phyloP scores from a whole-genome alignment of 331 rosid species.

The Telfairia occidentalis region DNA sequence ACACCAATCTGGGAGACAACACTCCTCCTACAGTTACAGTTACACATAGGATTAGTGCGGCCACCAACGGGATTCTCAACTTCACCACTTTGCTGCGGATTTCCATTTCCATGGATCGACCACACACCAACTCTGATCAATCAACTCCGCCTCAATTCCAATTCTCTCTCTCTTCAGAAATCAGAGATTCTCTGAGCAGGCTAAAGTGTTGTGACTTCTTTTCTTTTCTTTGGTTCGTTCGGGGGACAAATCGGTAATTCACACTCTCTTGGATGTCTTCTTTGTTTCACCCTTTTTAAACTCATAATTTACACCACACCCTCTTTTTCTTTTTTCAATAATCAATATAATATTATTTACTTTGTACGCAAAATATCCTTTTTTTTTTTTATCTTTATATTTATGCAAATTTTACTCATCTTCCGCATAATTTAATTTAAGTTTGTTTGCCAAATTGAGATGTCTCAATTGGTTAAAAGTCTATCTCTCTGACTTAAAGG shows the following conservation, averaged over 20 bases:
- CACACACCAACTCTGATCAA: too few species aligned
- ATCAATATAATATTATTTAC: too few species aligned
- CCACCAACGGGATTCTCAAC: constrained; percentile 36
- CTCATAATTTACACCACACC: neutral
- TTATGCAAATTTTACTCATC: too few species aligned
- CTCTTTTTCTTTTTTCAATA: neutral
- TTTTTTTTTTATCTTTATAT: too few species aligned
- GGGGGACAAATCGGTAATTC: neutral
- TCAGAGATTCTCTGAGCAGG: constrained; percentile 11
- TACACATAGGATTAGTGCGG: constrained; percentile 9
- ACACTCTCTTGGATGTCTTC: neutral
- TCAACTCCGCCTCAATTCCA: too few species aligned
- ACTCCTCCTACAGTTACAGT: too few species aligned
- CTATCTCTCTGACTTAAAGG: too few species aligned
- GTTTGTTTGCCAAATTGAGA: too few species aligned
- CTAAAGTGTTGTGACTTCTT: neutral
- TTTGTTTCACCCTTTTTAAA: neutral
- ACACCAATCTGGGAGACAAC: constrained; percentile 38
- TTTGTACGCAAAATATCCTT: too few species aligned
- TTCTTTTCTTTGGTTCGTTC: neutral
- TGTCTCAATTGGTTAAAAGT: too few species aligned
- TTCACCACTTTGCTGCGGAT: constrained; percentile 33
- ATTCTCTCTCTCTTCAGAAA: neutral
- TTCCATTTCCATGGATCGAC: constrained; percentile 35
- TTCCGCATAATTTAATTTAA: too few species aligned